These are phyloP conservation scores for Aspergillus hancockii DNA, from an alignment of 495 filamentous ascomycete genomes.

Conservation along the genomic window DNA sequence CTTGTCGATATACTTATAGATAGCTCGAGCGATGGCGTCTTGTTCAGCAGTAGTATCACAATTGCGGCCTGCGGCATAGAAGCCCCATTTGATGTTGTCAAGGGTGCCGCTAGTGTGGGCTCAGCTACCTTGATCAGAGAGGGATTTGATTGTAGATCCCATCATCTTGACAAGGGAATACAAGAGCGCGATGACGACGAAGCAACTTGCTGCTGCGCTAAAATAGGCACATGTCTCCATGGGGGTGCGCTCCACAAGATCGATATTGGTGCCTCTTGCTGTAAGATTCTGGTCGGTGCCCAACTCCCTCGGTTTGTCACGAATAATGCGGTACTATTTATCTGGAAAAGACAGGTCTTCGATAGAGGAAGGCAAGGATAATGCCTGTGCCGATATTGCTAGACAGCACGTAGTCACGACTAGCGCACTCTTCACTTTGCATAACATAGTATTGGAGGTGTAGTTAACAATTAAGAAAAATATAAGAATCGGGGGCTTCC, in stretches of 20 bases:
- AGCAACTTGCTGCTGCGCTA: neutral
- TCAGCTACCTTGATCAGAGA: conserved; percentile 5
- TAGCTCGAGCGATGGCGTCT: neutral
- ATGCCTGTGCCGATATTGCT: neutral
- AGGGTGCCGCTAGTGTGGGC: neutral
- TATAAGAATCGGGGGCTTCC: neutral
- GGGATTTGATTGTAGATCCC: neutral
- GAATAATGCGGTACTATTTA: neutral
- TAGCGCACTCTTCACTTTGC: neutral
- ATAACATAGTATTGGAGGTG: conserved; percentile 7
- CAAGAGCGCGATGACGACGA: neutral
- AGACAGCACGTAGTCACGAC: neutral
- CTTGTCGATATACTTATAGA: conserved; percentile 2
- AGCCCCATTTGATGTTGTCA: neutral
- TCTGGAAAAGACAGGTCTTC: conserved; percentile 1
- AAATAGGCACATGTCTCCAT: neutral
- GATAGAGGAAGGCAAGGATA: conserved; percentile 4
- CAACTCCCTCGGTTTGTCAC: neutral
- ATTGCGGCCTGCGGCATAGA: neutral
- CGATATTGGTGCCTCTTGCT: neutral
- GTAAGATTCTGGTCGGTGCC: neutral
- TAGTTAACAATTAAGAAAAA: neutral
- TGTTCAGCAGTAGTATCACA: neutral
- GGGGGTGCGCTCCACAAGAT: conserved; percentile 1
- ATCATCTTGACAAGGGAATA: neutral